A percentile compares a stretch with the other conserved stretches of the same genome.
Conservation (phyloP, 2,329 filamentous ascomycete species). For the Penicillium sp. region DNA sequence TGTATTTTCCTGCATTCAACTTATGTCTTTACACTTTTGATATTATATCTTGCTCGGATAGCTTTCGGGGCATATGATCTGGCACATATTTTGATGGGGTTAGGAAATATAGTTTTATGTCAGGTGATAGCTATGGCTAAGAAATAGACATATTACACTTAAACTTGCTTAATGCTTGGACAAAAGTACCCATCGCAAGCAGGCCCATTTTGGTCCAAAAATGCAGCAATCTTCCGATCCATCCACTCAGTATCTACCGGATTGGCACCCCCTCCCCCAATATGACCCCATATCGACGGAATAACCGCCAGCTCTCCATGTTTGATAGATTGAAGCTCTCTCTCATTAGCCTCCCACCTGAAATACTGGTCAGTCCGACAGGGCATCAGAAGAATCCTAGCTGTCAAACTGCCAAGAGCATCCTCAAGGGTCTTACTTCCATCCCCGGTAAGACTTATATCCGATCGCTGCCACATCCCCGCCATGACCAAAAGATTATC, state of each 20-base stretch:
- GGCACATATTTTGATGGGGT: too few species aligned
- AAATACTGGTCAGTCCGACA: constrained; percentile 42
- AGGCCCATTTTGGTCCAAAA: too few species aligned
- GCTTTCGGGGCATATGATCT: too few species aligned
- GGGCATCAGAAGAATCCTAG: constrained; percentile 37
- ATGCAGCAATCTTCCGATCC: constrained; percentile 24
- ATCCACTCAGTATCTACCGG: constrained; percentile 28
- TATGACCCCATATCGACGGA: constrained; percentile 34
- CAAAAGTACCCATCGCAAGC: too few species aligned
- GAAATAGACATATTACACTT: too few species aligned
- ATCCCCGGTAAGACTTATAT: constrained; percentile 34
- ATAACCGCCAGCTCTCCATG: constrained; percentile 27
- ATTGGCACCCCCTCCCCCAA: constrained; percentile 30
- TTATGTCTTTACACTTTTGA: too few species aligned
- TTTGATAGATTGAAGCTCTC: constrained; percentile 16
- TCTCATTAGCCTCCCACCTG: constrained; percentile 28
- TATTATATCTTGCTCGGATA: too few species aligned
- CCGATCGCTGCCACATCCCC: constrained; percentile 48
- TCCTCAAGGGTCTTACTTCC: constrained; percentile 17
- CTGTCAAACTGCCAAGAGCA: constrained; percentile 23
- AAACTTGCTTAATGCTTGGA: too few species aligned
- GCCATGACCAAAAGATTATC: constrained; percentile 46
- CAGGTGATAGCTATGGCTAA: too few species aligned
- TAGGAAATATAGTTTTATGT: too few species aligned
- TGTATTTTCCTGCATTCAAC: neutral